Percentiles rank a stretch among this genome's conserved stretches.
These are phyloP conservation scores for Penicillium frequentans DNA, from an alignment of 2,329 filamentous ascomycete genomes.

Conservation along the genomic window DNA sequence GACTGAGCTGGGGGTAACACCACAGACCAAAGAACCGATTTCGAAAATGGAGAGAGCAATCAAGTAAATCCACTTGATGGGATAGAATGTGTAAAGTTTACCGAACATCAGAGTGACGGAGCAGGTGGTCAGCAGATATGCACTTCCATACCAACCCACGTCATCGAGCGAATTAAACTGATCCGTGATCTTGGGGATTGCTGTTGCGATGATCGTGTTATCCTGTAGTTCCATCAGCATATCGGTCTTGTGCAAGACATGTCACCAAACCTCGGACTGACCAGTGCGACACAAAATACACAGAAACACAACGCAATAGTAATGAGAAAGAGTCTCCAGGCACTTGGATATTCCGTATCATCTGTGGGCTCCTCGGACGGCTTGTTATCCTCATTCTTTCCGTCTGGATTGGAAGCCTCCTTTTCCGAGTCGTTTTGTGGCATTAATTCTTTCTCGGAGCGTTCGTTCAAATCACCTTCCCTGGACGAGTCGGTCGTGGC, in stretches of 20 bases:
- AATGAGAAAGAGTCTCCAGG: slow-evolving; percentile 35
- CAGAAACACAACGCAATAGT: slow-evolving; percentile 38
- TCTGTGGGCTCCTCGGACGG: slow-evolving; percentile 9
- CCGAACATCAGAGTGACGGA: slow-evolving; percentile 46
- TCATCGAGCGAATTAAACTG: slow-evolving; percentile 49
- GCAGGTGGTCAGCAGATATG: slow-evolving; percentile 46
- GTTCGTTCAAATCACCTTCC: slow-evolving; percentile 12
- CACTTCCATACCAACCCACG: slow-evolving; percentile 51
- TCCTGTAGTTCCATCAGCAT: slow-evolving; percentile 24
- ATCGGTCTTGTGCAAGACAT: not conserved
- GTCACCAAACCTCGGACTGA: slow-evolving; percentile 13
- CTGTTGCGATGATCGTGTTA: slow-evolving; percentile 48
- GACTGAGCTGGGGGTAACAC: slow-evolving; percentile 37
- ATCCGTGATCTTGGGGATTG: slow-evolving; percentile 50
- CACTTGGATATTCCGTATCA: slow-evolving; percentile 32
- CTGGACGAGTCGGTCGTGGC: slow-evolving; percentile 11
- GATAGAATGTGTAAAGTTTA: slow-evolving; percentile 45
- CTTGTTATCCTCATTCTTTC: slow-evolving; percentile 7
- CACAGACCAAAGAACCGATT: slow-evolving; percentile 42
- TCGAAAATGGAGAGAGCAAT: slow-evolving; percentile 43
- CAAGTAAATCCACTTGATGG: slow-evolving; percentile 46
- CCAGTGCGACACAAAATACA: slow-evolving; percentile 42
- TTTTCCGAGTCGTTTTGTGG: slow-evolving; percentile 4
- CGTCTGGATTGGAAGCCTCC: not conserved
- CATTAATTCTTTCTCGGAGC: slow-evolving; percentile 8